Evolutionary conservation across 306 rosid species (phyloP).

Genomic region (Malus fusca): DNA sequence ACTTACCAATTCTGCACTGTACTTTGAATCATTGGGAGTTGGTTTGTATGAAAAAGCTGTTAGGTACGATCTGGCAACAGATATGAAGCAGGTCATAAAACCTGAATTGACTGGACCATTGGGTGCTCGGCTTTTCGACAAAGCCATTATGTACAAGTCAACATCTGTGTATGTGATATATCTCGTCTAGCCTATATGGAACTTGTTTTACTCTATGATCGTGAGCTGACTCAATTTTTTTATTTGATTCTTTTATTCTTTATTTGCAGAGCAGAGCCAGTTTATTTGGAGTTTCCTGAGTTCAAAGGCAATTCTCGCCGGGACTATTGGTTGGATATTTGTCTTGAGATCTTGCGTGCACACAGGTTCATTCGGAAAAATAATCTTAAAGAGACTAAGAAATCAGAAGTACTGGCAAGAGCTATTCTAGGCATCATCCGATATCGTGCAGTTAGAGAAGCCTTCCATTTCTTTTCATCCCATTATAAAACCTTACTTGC

Average conservation of each 20-base stretch:
- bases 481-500: constrained; percentile 68
- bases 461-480: constrained; percentile 49
- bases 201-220: constrained; percentile 2
- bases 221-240: constrained; percentile 5
- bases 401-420: constrained; percentile 66
- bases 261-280: constrained; percentile 77
- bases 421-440: constrained; percentile 68
- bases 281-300: constrained; percentile 89
- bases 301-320: constrained; percentile 81
- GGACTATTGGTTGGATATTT: constrained; percentile 86
- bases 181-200: background rate
- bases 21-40: constrained; percentile 86
- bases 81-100: constrained; percentile 77
- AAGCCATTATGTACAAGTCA: constrained; percentile 91
- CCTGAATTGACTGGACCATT: constrained; percentile 91
- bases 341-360: constrained; percentile 66
- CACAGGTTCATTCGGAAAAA: constrained; percentile 64
- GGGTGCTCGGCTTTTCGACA: constrained; percentile 94
- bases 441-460: constrained; percentile 74
- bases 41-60: constrained; percentile 74
- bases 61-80: constrained; percentile 66
- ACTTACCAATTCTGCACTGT: constrained; percentile 73
- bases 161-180: constrained; percentile 58
- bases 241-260: constrained; percentile 21
- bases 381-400: constrained; percentile 52